phyloP scores from a whole-genome alignment of 73 alveolate species.

The Durusdinium trenchii region DNA sequence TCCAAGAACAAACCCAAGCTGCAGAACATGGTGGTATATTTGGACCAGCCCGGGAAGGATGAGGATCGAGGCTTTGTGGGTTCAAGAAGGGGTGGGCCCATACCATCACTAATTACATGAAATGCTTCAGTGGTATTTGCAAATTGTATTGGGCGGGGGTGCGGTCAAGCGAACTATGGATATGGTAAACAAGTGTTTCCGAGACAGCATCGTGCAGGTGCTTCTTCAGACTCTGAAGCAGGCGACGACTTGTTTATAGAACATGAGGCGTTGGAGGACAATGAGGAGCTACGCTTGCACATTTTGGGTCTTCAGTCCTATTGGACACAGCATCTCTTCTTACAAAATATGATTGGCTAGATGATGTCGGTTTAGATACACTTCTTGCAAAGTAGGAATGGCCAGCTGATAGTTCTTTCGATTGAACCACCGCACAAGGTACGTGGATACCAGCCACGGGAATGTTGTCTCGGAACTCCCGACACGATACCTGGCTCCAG shows the following conservation, averaged over 20 bases:
- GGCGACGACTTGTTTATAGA: neutral
- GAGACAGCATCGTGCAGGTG: neutral
- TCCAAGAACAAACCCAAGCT: neutral
- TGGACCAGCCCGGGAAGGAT: neutral
- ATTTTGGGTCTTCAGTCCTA: neutral
- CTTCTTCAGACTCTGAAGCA: neutral
- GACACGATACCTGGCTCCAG: constrained; percentile 10
- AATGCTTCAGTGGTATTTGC: neutral
- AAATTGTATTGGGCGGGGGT: neutral
- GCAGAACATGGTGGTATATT: neutral
- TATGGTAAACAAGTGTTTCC: neutral
- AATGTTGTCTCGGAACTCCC: neutral
- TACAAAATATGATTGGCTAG: neutral
- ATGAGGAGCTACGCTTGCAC: neutral
- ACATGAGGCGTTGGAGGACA: neutral
- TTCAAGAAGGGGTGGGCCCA: neutral
- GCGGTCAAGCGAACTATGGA: neutral
- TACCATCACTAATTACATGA: neutral
- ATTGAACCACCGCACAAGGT: neutral
- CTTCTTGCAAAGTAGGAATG: too few relatives aligned
- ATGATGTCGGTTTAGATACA: neutral
- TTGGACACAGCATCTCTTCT: constrained; percentile 10
- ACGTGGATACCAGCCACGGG: neutral
- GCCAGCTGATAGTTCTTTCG: neutral
- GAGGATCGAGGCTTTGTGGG: neutral